Evolutionary conservation across 176 grass and related monocot species (phyloP), one percentile per base, ranked within the genome.

Genomic region (Zoysia japonica): DNA sequence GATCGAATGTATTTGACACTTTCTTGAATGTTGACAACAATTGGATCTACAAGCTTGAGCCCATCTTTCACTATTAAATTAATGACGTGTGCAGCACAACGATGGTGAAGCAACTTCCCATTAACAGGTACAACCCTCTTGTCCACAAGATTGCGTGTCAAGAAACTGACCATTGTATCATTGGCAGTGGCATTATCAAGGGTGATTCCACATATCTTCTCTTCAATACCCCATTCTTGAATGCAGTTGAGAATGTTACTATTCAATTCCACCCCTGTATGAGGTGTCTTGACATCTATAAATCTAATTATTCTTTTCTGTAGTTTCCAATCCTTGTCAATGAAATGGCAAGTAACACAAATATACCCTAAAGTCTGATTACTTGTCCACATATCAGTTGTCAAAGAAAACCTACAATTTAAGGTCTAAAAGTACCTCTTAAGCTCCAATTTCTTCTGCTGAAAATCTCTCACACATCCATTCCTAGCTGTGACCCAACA

Each of bases 1-100:
- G 70, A 54, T 0, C 28, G 2, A 4, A 54, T 52, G 3, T 54
- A 72, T 3, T 72, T 72, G 4, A 72, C 50, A 39, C 70, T 72
- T 40, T 72, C 70, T 54, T 1, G 49, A 40, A 72, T 72, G 36
- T 72, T 72, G 13, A 16, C 47, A 71, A 71, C 6, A 52, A 16
- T 1, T 3, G 28, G 6, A 11, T 71, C 28, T 0, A 54, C 70
- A 72, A 72, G 36, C 35, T 53, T 15, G 1, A 54, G 48, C 0
- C 70, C 70, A 72, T 40, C 28, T 36, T 52, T 52, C 0, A 71
- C 13, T 9, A 52, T 71, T 1, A 52, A 13, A 51, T 52, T 71
- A 9, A 71, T 52, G 2, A 71, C 20, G 39, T 71, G 69, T 1
- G 11, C 69, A 2, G 47, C 48, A 52, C 69, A 71, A 1, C 28